Evolutionary conservation across 257 asterid species (phyloP), one percentile per base, ranked within the genome.

Genomic region (Plectranthus barbatus): DNA sequence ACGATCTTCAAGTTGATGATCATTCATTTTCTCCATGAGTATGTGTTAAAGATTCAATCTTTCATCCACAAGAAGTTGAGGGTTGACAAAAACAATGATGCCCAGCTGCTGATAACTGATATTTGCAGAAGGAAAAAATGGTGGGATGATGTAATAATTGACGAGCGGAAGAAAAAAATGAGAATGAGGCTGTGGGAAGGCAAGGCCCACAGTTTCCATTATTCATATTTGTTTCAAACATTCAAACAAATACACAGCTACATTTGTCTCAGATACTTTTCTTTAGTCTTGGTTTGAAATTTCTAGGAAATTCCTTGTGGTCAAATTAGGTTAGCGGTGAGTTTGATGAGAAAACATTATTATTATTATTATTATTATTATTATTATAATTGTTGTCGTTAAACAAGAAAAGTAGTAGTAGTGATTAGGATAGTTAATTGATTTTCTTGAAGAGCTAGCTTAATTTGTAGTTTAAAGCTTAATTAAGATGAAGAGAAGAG

Each of bases 201-300:
- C 81, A n/a, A n/a, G n/a, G n/a, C 31, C 76, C 79, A 65, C 82
- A 56, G 9, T 18, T 51, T 66, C 14, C 68, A 72, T 65, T 57
- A 56, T 72, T 64, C 54, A 10, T 33, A 56, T 5, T 33, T 21
- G 41, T 56, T 33, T 59, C 10, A 36, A 7, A 60, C 69, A 69
- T 48, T 15, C 31, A 26, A 26, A 5, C 31, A 26, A 26, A 26
- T 1, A 26, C 5, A 26, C 31, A 26, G 31, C 31, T 26, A 26
- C 31, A 26, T 26, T 26, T 26, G 31, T 26, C 31, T 5, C 3
- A 26, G 31, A 26, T 26, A 1, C 31, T 26, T 26, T 26, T 26
- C 31, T 26, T 26, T 26, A 26, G 2, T 26, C 31, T 26, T 26
- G 31, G 31, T 26, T 26, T 26, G 31, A 26, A 26, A 26, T 26